Conservation (phyloP, 1,284 basidiomycete species). For the Leccinum solheimii region DNA sequence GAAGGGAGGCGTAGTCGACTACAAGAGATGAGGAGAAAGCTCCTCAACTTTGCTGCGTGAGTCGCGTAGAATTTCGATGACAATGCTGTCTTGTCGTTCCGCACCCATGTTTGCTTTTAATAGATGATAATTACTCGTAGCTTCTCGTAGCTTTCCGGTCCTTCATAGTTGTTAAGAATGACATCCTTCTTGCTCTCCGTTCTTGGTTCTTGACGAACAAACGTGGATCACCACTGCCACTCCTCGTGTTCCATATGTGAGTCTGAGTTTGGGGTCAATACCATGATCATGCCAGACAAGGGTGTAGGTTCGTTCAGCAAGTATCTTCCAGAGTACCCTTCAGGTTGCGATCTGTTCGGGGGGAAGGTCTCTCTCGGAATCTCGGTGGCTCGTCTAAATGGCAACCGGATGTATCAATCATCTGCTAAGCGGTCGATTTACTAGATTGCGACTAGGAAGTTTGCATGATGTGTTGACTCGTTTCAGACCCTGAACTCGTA, state of each 20-base stretch:
- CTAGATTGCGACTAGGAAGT: neutral
- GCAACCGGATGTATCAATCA: neutral
- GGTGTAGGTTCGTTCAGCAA: neutral
- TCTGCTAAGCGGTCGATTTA: conserved; percentile 23
- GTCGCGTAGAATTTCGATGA: neutral
- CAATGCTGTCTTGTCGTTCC: neutral
- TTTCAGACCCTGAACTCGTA: neutral
- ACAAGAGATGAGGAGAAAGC: too few relatives aligned
- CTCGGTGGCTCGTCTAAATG: neutral
- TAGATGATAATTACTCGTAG: neutral
- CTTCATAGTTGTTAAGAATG: too few relatives aligned
- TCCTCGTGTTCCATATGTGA: neutral
- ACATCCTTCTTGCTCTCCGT: too few relatives aligned
- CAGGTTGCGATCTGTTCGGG: neutral
- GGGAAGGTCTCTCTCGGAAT: neutral
- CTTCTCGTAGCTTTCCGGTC: neutral
- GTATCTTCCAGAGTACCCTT: neutral
- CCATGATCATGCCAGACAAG: neutral
- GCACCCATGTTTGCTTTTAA: neutral
- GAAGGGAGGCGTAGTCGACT: too few relatives aligned
- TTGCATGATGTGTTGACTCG: neutral
- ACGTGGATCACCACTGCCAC: neutral
- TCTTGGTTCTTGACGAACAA: too few relatives aligned
- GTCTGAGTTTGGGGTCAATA: neutral
- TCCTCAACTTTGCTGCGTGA: conserved; percentile 17